phyloP scores from a whole-genome alignment of 345 rosid genomes.

The Lumnitzera racemosa region DNA sequence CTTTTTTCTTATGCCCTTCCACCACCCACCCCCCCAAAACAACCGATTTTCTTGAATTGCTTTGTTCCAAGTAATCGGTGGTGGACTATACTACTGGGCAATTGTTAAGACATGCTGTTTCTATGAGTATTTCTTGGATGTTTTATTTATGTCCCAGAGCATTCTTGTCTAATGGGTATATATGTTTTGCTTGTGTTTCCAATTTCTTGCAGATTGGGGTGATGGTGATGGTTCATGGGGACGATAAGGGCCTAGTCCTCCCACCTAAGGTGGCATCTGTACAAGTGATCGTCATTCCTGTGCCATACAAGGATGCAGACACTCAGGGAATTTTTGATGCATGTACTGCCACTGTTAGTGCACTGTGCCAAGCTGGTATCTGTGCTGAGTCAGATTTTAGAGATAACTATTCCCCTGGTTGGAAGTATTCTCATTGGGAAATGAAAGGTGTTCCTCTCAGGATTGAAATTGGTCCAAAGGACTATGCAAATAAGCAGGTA shows the following conservation, averaged over 20 bases:
- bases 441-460: constrained; percentile 96
- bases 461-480: constrained; percentile 95
- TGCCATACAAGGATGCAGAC: constrained; percentile 91
- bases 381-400: constrained; percentile 69
- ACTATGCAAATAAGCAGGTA: constrained; percentile 81
- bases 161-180: background rate
- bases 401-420: constrained; percentile 93
- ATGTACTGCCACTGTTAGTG: constrained; percentile 59
- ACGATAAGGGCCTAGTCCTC: constrained; percentile 71
- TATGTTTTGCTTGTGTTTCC: background rate
- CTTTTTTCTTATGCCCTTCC: background rate
- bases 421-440: constrained; percentile 99
- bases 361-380: constrained; percentile 64
- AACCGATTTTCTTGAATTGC: background rate
- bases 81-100: too few species aligned
- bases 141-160: background rate
- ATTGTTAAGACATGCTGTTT: too few species aligned
- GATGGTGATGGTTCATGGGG: constrained; percentile 99
- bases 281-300: constrained; percentile 84
- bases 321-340: constrained; percentile 83
- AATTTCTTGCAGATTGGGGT: constrained; percentile 66
- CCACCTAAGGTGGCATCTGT: constrained; percentile 90
- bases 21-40: too few species aligned
- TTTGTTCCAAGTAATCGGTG: too few species aligned
- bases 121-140: too few species aligned